Evolutionary conservation across 1,284 basidiomycete genomes (phyloP).

Genomic region (Trichosporon faecale): DNA sequence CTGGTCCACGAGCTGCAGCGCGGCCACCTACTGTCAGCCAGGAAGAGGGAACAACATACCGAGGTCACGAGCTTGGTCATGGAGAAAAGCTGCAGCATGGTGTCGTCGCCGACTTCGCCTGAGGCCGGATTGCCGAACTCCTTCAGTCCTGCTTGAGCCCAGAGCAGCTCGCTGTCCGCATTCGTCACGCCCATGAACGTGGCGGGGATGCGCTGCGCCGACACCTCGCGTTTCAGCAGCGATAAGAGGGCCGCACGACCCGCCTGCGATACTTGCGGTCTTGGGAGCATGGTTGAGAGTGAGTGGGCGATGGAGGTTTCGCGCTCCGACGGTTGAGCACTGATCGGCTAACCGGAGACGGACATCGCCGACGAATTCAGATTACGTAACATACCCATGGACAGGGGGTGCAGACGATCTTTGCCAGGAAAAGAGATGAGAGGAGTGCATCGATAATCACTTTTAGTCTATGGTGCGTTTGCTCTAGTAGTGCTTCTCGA

Average conservation of each 20-base stretch:
- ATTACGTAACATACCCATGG: neutral
- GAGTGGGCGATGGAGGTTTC: neutral
- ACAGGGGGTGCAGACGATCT: neutral
- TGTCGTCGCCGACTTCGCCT: constrained; percentile 19
- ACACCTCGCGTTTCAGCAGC: constrained; percentile 18
- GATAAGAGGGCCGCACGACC: constrained; percentile 14
- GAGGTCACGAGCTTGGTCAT: constrained; percentile 42
- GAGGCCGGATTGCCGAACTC: constrained; percentile 15
- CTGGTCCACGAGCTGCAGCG: constrained; percentile 38
- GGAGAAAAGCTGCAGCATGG: constrained; percentile 35
- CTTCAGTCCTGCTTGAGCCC: constrained; percentile 16
- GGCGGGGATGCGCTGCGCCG: constrained; percentile 15
- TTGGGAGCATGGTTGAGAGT: constrained; percentile 2
- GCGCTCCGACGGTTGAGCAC: neutral
- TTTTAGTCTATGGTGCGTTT: neutral
- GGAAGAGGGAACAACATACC: constrained; percentile 15
- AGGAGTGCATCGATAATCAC: neutral
- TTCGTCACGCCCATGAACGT: constrained; percentile 21
- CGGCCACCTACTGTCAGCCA: constrained; percentile 29
- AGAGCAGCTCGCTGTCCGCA: constrained; percentile 23
- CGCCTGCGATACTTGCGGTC: constrained; percentile 8
- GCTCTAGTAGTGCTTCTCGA: neutral
- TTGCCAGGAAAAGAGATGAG: neutral
- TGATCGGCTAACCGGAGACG: neutral
- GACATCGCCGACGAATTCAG: neutral